These are phyloP conservation scores for Juncus inflexus DNA, from an alignment of 176 grass and related monocot genomes.

Conservation along the genomic window DNA sequence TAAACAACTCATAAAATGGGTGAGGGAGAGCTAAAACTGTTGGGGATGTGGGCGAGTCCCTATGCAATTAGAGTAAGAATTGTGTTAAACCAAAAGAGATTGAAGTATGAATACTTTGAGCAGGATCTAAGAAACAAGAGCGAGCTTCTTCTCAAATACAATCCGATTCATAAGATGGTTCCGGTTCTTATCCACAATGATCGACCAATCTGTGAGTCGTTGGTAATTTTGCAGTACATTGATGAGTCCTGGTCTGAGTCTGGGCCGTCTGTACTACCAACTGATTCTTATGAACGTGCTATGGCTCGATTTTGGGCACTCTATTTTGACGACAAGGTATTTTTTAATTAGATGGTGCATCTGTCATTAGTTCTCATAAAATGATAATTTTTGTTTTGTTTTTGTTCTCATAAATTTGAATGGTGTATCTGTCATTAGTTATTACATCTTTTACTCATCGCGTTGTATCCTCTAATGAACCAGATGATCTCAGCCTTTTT, in stretches of 20 bases:
- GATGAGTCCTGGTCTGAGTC: slow-evolving; percentile 18
- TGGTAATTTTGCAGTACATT: slow-evolving; percentile 24
- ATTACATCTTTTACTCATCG: not conserved
- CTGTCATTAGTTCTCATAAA: not conserved
- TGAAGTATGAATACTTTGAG: slow-evolving; percentile 16
- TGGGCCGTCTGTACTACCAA: slow-evolving; percentile 12
- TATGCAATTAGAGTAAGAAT: slow-evolving; percentile 12
- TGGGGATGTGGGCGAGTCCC: slow-evolving; percentile 18
- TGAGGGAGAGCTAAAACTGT: slow-evolving; percentile 6
- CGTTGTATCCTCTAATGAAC: not conserved
- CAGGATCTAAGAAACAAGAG: slow-evolving; percentile 13
- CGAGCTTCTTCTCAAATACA: slow-evolving; percentile 28
- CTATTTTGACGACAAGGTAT: slow-evolving; percentile 35
- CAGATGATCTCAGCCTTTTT: not conserved
- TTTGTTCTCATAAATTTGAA: not conserved
- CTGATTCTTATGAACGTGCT: slow-evolving; percentile 34
- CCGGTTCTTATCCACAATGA: slow-evolving; percentile 21
- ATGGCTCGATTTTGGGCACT: slow-evolving; percentile 47
- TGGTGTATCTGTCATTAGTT: not conserved
- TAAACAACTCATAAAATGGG: not conserved
- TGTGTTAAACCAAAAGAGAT: slow-evolving; percentile 22
- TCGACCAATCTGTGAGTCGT: slow-evolving; percentile 21
- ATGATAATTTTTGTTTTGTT: not conserved
- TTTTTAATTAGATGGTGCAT: not conserved
- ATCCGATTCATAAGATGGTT: slow-evolving; percentile 8